A percentile compares a stretch with the other conserved stretches of the same genome.
Conservation (phyloP, 2,329 filamentous ascomycete genomes). For the Xylaria arbuscula region DNA sequence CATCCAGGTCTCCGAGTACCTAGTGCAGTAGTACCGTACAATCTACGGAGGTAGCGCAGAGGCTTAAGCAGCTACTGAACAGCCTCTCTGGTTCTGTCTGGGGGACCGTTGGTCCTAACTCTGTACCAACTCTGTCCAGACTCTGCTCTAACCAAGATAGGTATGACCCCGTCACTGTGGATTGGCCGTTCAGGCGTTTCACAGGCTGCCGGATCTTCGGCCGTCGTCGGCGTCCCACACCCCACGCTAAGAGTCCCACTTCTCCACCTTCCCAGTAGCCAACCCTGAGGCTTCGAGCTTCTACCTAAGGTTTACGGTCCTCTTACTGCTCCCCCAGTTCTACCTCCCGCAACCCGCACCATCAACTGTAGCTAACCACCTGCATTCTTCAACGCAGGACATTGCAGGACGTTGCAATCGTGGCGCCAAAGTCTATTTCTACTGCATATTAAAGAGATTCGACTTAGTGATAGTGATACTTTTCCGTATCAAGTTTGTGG, state of each 20-base stretch:
- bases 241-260: conserved; percentile 4
- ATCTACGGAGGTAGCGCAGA: background rate
- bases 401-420: too few relatives aligned
- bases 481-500: too few relatives aligned
- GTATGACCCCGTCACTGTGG: background rate
- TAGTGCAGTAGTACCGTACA: too few relatives aligned
- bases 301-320: too few relatives aligned
- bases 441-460: too few relatives aligned
- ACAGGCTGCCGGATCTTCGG: conserved; percentile 27
- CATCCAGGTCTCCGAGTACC: background rate
- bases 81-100: background rate
- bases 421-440: too few relatives aligned
- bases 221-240: conserved; percentile 36
- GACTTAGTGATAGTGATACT: too few relatives aligned
- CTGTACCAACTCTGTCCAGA: background rate
- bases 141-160: background rate
- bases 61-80: conserved; percentile 6
- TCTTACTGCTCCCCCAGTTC: too few relatives aligned
- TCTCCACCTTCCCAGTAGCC: background rate
- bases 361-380: too few relatives aligned
- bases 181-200: background rate
- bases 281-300: background rate
- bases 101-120: conserved; percentile 4
- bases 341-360: too few relatives aligned
- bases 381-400: too few relatives aligned